Conservation (phyloP, 352 stramenopile species). For the Sclerospora graminicola region DNA sequence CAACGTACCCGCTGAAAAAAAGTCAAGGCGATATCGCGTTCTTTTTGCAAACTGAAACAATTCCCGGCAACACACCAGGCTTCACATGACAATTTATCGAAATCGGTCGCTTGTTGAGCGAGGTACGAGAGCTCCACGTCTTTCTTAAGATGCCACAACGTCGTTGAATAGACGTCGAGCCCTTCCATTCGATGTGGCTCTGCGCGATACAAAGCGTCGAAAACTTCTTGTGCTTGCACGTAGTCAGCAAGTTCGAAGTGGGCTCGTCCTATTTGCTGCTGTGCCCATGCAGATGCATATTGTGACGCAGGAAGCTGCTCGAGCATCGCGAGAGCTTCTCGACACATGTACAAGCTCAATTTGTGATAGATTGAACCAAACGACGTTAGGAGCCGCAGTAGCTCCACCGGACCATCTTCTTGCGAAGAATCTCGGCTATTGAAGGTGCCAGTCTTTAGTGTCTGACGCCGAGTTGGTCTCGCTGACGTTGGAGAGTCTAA, state of each 20-base stretch:
- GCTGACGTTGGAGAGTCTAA: constrained; percentile 13
- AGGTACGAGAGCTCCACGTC: constrained; percentile 96
- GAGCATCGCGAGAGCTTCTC: constrained; percentile 84
- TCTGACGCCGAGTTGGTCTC: constrained; percentile 9
- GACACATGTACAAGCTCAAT: constrained; percentile 67
- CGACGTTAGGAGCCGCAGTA: constrained; percentile 49
- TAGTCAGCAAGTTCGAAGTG: constrained; percentile 96
- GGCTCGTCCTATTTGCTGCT: constrained; percentile 90
- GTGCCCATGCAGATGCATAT: constrained; percentile 87
- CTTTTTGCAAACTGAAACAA: constrained; percentile 97
- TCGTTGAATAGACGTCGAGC: constrained; percentile 92
- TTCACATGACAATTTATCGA: constrained; percentile 89
- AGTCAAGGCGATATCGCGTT: constrained; percentile 92
- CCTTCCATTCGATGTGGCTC: constrained; percentile 92
- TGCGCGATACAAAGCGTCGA: constrained; percentile 82
- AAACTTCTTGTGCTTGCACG: constrained; percentile 75
- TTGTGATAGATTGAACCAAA: constrained; percentile 73
- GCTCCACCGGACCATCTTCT: constrained; percentile 18
- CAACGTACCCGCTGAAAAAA: constrained; percentile 90
- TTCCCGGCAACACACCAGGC: constrained; percentile 96
- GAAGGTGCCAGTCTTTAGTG: constrained; percentile 1
- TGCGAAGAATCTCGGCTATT: constrained; percentile 3
- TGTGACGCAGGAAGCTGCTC: constrained; percentile 76
- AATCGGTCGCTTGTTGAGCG: constrained; percentile 88
- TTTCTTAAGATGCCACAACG: constrained; percentile 95